Evolutionary conservation across 805 yeast species (phyloP), one percentile per base, ranked within the genome.

Genomic region (Ogataea wickerhamii): DNA sequence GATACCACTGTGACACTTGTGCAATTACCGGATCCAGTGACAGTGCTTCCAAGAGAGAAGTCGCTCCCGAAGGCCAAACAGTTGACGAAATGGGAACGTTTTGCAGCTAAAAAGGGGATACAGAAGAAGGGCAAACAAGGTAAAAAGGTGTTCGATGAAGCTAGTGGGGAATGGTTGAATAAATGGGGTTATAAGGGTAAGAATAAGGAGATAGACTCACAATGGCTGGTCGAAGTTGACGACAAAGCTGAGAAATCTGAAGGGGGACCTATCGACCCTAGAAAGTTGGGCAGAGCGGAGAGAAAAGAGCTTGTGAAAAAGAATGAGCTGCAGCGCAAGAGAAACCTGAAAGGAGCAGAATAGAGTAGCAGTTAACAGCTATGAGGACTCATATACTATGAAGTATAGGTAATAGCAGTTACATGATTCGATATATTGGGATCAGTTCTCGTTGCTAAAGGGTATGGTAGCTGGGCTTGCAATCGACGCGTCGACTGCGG

Each of bases 121-220:
- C 72, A 83, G 65, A 76, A 94, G 66, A 89, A 86, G 72, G 86
- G 85, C 44, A 88, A 82, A 61, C 81, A 85, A 20, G 96, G 95
- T 32, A 93, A 87, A 67, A 70, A 82, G 76, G 87, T 86, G 1
- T 93, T 68, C 53, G 96, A 93, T 63, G 98, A 93, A 63, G 93
- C 76, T 22, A 67, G 76, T 21, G 89, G 91, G 36, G 89, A 88
- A 65, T 93, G 98, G 98, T 96, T 83, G 44, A 91, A 95, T 53
- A 91, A 88, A 65, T 93, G 98, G 98, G 99, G 99, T 44, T 91
- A 83, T 70, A 82, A 84, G 49, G 98, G 98, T 56, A 78, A 79
- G 65, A 93, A 93, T 66, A 91, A 93, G 67, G 77, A 79, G 38
- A 57, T 80, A 51, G 98, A 91, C 55, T 67, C 74, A 55, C 97